Base-by-base conservation (phyloP, 352 stramenopile species). In the Phytopythium delawarense region DNA sequence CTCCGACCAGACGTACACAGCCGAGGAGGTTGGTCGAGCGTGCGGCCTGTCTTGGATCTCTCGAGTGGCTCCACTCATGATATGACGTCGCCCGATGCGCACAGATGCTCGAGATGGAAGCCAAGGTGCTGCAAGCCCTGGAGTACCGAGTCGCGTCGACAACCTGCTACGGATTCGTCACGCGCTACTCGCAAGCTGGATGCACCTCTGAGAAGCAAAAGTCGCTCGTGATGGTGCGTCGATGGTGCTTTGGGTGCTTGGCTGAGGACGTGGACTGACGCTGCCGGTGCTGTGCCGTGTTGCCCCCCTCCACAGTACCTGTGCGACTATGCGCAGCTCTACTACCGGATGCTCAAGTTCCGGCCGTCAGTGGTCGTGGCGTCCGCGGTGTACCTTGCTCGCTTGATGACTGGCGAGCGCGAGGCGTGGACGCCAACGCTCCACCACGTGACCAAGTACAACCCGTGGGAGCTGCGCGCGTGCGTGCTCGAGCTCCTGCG, bases 1-100 rank as follows among this genome's bases (percentile, higher is more conserved):
- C 62, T 98, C 94, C 3, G 96, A 99, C 71, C 82, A 97, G 66
- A 97, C 96, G 20, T 99, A 99, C 74, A 96, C 84, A 21, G 71
- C 78, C 7, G 78, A 90, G 52, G 78, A 92, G 81, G 82, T 92
- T 67, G 4, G 69, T 64, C 35, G n/a, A 34, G 32, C n/a, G 45
- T 13, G 30, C 37, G 11, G 25, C 7, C 32, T 40, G 18, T 40
- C 9, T 2, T 9, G 7, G 28, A 48, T 40, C 35, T 40, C 7
- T 35, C 28, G 30, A 30, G 8, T n/a, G 5, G 51, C 50, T 23
- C 37, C 50, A 16, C 23, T 35, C 11, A 35, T 59, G n/a, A 37
- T 15, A 1, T 35, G 39, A 1, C 45, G 32, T 25, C 21, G 40
- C 2, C 18, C 5, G 13, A 8, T 55, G 15, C 28, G 8, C 23